Conservation (phyloP, 2,329 filamentous ascomycete genomes). For the Alternaria dauci region DNA sequence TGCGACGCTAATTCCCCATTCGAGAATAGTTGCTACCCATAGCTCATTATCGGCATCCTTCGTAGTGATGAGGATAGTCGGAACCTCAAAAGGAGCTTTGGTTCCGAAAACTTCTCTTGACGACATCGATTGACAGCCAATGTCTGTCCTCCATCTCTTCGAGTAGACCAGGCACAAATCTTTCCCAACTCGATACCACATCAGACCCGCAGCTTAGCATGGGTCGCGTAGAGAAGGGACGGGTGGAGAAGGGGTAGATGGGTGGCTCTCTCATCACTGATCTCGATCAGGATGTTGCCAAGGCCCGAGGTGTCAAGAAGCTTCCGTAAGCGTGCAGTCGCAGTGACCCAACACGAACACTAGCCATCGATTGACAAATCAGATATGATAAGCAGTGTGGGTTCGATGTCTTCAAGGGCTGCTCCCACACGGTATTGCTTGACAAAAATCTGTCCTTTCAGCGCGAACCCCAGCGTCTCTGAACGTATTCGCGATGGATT, state of each 20-base stretch:
- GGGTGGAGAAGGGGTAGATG: no score
- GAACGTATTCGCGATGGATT: no score
- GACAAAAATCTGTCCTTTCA: no score
- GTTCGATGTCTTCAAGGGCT: no score
- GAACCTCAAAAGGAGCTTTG: not conserved
- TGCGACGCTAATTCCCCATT: no score
- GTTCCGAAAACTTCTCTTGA: not conserved
- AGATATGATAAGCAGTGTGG: no score
- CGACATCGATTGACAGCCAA: not conserved
- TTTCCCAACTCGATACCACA: not conserved
- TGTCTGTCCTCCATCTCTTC: not conserved
- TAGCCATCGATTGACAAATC: no score
- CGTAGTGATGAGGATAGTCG: not conserved
- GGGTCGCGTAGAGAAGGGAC: no score
- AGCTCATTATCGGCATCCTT: no score
- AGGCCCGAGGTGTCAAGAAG: not conserved
- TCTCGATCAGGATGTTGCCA: not conserved
- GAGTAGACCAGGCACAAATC: not conserved
- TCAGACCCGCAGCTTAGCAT: not conserved
- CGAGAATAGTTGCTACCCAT: no score
- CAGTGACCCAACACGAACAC: not conserved
- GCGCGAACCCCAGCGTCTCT: no score
- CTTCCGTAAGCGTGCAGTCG: not conserved
- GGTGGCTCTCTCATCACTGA: not conserved
- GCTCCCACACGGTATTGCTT: no score